phyloP scores from a whole-genome alignment of 495 filamentous ascomycete genomes.

The Articulospora tetracladia region DNA sequence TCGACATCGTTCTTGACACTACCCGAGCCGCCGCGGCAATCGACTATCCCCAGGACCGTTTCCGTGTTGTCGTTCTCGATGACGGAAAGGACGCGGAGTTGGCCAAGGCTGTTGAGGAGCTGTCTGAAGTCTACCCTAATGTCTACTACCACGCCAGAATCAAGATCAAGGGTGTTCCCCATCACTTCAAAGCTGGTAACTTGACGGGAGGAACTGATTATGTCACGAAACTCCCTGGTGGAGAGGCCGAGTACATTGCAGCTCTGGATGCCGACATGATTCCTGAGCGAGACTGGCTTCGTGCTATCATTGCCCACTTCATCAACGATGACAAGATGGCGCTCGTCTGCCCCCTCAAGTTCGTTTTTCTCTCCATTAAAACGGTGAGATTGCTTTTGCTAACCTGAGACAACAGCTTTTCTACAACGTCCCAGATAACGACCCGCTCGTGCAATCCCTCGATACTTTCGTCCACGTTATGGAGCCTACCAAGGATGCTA shows the following conservation, averaged over 20 bases:
- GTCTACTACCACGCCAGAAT: slow-evolving; percentile 43
- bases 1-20: slow-evolving; percentile 52
- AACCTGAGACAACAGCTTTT: slow-evolving; percentile 28
- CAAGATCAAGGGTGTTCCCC: slow-evolving; percentile 38
- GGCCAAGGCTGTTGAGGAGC: slow-evolving; percentile 27
- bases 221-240: slow-evolving; percentile 31
- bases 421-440: slow-evolving; percentile 48
- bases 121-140: slow-evolving; percentile 31
- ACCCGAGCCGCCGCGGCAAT: slow-evolving; percentile 40
- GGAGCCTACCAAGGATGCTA: slow-evolving; percentile 47
- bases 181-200: slow-evolving; percentile 55
- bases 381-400: background rate
- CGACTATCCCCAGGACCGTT: slow-evolving; percentile 46
- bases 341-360: slow-evolving; percentile 47
- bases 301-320: slow-evolving; percentile 44
- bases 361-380: background rate
- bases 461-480: slow-evolving; percentile 45
- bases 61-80: slow-evolving; percentile 49
- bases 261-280: slow-evolving; percentile 57
- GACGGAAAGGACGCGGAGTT: slow-evolving; percentile 40
- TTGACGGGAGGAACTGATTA: slow-evolving; percentile 44
- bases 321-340: slow-evolving; percentile 42
- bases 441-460: slow-evolving; percentile 45
- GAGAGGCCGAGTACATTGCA: slow-evolving; percentile 44
- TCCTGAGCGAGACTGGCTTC: slow-evolving; percentile 48